phyloP scores from a whole-genome alignment of 2,329 filamentous ascomycete species.

The Colletotrichum eremochloae region DNA sequence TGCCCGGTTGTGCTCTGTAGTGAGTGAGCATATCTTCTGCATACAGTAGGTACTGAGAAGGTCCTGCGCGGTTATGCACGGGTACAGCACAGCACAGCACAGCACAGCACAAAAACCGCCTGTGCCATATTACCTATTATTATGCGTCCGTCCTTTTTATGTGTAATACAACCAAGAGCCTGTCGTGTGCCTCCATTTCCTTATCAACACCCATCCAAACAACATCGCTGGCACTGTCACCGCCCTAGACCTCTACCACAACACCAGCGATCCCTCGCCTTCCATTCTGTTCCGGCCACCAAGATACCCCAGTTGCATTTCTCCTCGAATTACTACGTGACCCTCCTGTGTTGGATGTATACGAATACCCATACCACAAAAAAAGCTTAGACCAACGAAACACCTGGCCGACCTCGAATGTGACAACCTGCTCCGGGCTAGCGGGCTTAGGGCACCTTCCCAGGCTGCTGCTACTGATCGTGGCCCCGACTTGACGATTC shows the following conservation, averaged over 20 bases:
- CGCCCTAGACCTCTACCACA: slow-evolving; percentile 5
- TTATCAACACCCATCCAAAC: slow-evolving; percentile 24
- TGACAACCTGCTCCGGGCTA: neutral
- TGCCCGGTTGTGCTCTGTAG: no score
- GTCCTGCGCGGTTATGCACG: neutral
- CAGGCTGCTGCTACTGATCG: neutral
- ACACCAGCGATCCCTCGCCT: slow-evolving; percentile 30
- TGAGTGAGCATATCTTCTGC: no score
- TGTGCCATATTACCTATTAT: slow-evolving; percentile 11
- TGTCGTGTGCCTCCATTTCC: slow-evolving; percentile 21
- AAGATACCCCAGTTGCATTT: slow-evolving; percentile 11
- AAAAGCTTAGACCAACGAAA: neutral
- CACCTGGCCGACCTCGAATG: slow-evolving; percentile 13
- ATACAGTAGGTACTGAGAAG: no score
- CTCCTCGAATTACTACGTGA: slow-evolving; percentile 26
- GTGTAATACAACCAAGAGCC: slow-evolving; percentile 20
- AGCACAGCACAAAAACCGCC: neutral
- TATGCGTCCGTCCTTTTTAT: slow-evolving; percentile 31
- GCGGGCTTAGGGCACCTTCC: neutral
- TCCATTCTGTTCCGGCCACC: neutral
- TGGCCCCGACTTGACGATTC: neutral
- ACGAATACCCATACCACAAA: neutral
- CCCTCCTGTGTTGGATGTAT: slow-evolving; percentile 5
- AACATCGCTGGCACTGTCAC: slow-evolving; percentile 22
- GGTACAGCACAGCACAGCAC: neutral